Evolutionary conservation across 2,329 filamentous ascomycete species (phyloP), one percentile per base, ranked within the genome.

Genomic region (Calycina herbarum): DNA sequence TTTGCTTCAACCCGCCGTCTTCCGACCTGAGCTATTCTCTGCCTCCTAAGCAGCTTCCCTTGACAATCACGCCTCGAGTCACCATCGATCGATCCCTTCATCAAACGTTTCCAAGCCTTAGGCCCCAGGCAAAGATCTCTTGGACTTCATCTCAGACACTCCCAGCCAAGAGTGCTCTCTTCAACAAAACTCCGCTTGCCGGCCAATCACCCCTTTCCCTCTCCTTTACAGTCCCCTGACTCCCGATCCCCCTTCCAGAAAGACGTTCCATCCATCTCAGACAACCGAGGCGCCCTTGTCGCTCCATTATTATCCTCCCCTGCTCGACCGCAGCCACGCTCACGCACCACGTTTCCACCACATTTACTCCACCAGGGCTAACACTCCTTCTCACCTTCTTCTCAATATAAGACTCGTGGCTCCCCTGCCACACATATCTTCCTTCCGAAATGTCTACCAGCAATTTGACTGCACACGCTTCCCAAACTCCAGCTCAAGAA

Each of bases 401-500:
- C 61, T 67, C 69, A 62, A 64, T 64, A 64, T 62, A 71, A 70
- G 64, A 66, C 67, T 63, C 68, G 57, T 67, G 63, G 57, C 64
- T 64, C 66, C 67, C 65, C 66, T 70, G 60, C 62, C 57, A 60
- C 62, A 29, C 15, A 56, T 10, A 51, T 61, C 51, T 61, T 60
- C 33, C 59, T 59, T 51, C 60, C 60, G 72, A 27, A 38, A 76
- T 76, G 74, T 69, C 73, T 17, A 68, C 73, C 69, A 79, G 57
- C 58, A 61, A 61, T 48, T 38, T 61, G 35, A 42, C 48, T 42
- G 29, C 45, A 29, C 63, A 64, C 54, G 27, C 54, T 17, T 63
- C 38, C 13, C 62, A 81, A 61, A 87, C 86, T 63, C 80, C 85
- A 65, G 87, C 87, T 61, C 85, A 89, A 77, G 86, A 89, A 80